A percentile compares a stretch with the other conserved stretches of the same genome.
These are phyloP conservation scores for Melampsora abietis-canadensis DNA, from an alignment of 1,284 basidiomycete genomes.

Conservation along the genomic window DNA sequence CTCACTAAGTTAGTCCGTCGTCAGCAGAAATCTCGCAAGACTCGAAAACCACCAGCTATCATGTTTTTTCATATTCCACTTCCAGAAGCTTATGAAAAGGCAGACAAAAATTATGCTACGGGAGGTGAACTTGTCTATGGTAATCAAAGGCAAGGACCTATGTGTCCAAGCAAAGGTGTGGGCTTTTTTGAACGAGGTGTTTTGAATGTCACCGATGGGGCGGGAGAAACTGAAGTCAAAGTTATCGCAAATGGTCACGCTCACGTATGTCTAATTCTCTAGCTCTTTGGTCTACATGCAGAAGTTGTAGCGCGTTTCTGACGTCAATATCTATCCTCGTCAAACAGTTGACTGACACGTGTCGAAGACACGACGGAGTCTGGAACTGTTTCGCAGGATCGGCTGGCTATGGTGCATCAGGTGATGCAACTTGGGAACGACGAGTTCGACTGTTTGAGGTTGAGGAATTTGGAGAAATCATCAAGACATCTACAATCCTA, in stretches of 20 bases:
- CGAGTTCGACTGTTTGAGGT: slow-evolving; percentile 29
- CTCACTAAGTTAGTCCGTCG: neutral
- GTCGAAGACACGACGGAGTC: slow-evolving; percentile 30
- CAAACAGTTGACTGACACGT: slow-evolving; percentile 31
- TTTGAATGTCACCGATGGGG: slow-evolving; percentile 18
- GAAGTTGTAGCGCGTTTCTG: neutral
- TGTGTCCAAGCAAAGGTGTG: slow-evolving; percentile 47
- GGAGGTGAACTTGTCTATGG: slow-evolving; percentile 45
- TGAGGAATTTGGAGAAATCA: slow-evolving; percentile 13
- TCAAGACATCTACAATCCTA: slow-evolving; percentile 10
- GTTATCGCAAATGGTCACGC: slow-evolving; percentile 50
- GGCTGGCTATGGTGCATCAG: slow-evolving; percentile 8
- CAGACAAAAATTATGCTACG: slow-evolving; percentile 31
- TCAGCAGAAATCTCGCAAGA: neutral
- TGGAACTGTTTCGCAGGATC: slow-evolving; percentile 35
- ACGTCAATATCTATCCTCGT: neutral
- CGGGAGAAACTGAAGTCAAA: slow-evolving; percentile 44
- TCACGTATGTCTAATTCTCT: slow-evolving; percentile 20
- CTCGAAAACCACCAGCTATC: slow-evolving; percentile 47
- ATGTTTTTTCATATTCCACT: slow-evolving; percentile 53
- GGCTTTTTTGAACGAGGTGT: slow-evolving; percentile 49
- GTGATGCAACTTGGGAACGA: neutral
- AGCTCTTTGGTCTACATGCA: neutral
- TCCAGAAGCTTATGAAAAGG: slow-evolving; percentile 49
- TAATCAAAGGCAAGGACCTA: slow-evolving; percentile 46